These are phyloP conservation scores for Petunia hybrid DNA, from an alignment of 305 asterid species.

Conservation along the genomic window DNA sequence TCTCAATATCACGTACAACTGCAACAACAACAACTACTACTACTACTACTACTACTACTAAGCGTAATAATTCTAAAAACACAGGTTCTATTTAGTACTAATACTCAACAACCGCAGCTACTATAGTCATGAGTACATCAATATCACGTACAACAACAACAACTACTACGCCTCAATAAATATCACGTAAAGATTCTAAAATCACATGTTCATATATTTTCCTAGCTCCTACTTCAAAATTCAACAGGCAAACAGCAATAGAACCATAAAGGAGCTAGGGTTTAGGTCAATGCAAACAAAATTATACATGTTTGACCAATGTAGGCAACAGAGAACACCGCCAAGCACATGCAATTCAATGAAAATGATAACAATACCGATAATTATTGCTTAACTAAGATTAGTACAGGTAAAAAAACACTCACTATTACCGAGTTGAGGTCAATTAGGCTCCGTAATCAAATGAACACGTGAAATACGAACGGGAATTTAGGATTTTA, in stretches of 20 bases:
- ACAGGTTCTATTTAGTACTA: background rate
- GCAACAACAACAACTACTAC: background rate
- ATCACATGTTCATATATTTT: background rate
- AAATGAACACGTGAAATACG: constrained; percentile 23
- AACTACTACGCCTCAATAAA: background rate
- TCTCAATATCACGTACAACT: background rate
- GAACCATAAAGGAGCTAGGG: constrained; percentile 16
- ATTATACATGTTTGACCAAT: background rate
- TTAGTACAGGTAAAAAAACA: constrained; percentile 11
- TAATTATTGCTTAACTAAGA: background rate
- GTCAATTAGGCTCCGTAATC: constrained; percentile 10
- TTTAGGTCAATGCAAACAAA: background rate
- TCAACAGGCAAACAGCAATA: background rate
- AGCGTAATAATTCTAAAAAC: background rate
- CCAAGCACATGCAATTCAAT: background rate
- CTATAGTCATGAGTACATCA: background rate
- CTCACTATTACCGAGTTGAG: background rate
- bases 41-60: background rate
- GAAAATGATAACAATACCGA: background rate
- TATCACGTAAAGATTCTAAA: constrained; percentile 13
- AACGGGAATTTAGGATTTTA: background rate
- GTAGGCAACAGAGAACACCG: background rate
- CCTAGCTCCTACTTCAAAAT: constrained; percentile 17
- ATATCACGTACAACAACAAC: background rate
- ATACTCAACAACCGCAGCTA: background rate